Evolutionary conservation across 1,284 basidiomycete species (phyloP).

Genomic region (Peniophora sp.): DNA sequence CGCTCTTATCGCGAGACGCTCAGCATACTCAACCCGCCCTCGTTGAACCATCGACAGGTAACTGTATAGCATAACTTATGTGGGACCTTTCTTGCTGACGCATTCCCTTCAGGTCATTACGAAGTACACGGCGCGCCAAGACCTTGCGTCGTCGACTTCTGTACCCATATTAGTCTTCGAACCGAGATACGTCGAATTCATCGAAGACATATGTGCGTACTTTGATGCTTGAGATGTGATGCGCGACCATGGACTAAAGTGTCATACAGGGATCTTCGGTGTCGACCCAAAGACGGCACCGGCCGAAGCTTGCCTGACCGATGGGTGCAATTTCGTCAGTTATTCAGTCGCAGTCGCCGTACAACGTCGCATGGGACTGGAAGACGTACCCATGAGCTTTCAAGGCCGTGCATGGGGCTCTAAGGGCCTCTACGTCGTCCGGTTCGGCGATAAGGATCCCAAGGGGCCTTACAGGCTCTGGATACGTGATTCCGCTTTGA

Average conservation of each 20-base stretch:
- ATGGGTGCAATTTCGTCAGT: conserved; percentile 69
- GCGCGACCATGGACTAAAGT: background rate
- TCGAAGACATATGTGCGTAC: background rate
- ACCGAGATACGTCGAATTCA: background rate
- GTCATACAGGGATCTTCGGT: background rate
- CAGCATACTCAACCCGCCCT: background rate
- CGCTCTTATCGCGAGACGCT: background rate
- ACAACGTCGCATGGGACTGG: conserved; percentile 30
- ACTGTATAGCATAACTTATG: no score
- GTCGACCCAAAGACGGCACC: conserved; percentile 20
- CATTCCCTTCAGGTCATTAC: background rate
- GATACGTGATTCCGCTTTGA: conserved; percentile 34
- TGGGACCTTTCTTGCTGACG: background rate
- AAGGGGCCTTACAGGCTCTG: conserved; percentile 46
- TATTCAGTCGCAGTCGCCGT: conserved; percentile 42
- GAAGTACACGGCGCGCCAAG: background rate
- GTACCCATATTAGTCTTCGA: background rate
- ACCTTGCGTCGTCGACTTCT: background rate
- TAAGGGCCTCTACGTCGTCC: conserved; percentile 63
- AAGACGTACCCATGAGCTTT: conserved; percentile 45
- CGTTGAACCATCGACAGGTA: background rate
- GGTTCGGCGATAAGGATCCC: conserved; percentile 36
- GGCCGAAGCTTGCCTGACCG: conserved; percentile 57
- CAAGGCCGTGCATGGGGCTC: conserved; percentile 62
- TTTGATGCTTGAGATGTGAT: background rate